Evolutionary conservation across 495 filamentous ascomycete species (phyloP).

Genomic region (Podospora sp.): DNA sequence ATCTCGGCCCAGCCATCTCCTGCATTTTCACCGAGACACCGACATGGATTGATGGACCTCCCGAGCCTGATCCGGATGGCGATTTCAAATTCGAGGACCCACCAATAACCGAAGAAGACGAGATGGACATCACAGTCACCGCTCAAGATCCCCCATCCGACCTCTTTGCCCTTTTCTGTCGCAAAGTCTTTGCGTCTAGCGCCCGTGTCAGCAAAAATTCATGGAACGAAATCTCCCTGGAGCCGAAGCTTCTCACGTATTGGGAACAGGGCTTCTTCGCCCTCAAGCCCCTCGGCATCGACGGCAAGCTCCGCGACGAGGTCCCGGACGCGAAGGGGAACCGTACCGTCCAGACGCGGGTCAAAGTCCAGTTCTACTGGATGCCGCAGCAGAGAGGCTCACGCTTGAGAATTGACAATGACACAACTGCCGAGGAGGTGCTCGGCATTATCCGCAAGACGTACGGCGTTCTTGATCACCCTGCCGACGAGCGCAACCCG

Average conservation of each 20-base stretch:
- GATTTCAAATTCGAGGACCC: background rate
- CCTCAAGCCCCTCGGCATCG: conserved; percentile 9
- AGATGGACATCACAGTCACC: background rate
- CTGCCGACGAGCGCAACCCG: background rate
- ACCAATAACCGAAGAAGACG: too few species aligned
- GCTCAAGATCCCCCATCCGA: background rate
- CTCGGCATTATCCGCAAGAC: background rate
- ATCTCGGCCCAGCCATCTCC: background rate
- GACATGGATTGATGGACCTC: background rate
- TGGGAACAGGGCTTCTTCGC: conserved; percentile 8
- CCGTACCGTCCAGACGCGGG: background rate
- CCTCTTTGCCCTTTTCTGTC: conserved; percentile 4
- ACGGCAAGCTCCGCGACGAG: background rate
- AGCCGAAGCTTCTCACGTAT: background rate
- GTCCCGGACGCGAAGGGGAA: background rate
- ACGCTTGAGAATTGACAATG: background rate
- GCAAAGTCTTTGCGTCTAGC: conserved; percentile 5
- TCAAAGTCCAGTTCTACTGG: conserved; percentile 8
- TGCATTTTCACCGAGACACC: background rate
- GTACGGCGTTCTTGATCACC: background rate
- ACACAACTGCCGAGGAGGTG: background rate
- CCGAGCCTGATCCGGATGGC: background rate
- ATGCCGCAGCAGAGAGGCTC: background rate
- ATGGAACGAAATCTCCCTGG: conserved; percentile 4
- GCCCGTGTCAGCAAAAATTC: background rate